A percentile compares a stretch with the other conserved stretches of the same genome.
phyloP scores from a whole-genome alignment of 202 grass and related monocot species.

The Musa balbisiana region DNA sequence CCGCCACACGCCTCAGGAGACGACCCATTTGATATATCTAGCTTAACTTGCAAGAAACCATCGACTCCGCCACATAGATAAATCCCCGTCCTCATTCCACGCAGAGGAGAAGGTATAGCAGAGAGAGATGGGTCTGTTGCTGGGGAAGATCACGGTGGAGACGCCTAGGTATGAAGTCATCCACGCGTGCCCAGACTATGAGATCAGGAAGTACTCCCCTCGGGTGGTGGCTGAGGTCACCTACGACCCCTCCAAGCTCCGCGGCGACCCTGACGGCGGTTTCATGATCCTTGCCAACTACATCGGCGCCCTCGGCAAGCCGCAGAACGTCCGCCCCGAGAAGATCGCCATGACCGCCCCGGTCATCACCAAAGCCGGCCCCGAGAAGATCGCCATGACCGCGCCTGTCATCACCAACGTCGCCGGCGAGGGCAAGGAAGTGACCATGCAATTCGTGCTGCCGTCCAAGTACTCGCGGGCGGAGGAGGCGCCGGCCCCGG shows the following conservation, averaged over 20 bases:
- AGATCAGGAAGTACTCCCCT: constrained; percentile 69
- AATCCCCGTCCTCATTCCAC: background rate
- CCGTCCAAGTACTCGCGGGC: constrained; percentile 59
- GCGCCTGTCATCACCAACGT: constrained; percentile 36
- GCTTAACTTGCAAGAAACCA: background rate
- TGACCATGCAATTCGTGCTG: constrained; percentile 81
- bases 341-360: constrained; percentile 75
- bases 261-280: constrained; percentile 55
- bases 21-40: background rate
- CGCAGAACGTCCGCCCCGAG: constrained; percentile 72
- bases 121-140: constrained; percentile 54
- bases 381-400: constrained; percentile 24
- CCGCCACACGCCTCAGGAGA: background rate
- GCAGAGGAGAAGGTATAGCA: background rate
- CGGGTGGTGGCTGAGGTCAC: constrained; percentile 70
- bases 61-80: background rate
- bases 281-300: constrained; percentile 74
- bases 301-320: constrained; percentile 76
- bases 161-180: constrained; percentile 76
- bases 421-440: constrained; percentile 18
- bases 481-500: constrained; percentile 67
- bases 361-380: constrained; percentile 46
- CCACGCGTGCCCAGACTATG: constrained; percentile 63
- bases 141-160: constrained; percentile 84
- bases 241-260: constrained; percentile 65